phyloP scores from a whole-genome alignment of 2,329 filamentous ascomycete species.

The Scedosporium boydii region DNA sequence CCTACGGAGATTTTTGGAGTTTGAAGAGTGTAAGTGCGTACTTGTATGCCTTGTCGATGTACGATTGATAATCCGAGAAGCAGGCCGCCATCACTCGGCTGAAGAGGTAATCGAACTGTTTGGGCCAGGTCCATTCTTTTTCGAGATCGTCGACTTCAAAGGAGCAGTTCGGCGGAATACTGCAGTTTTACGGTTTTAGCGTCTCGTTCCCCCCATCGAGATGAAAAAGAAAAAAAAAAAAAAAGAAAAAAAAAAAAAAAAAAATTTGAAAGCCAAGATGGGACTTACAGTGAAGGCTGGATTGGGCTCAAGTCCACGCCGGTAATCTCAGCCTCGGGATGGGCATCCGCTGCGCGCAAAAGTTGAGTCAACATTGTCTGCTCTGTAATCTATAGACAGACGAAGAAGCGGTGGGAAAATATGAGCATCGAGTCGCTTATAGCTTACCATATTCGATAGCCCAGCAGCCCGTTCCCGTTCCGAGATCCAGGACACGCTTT shows the following conservation, averaged over 20 bases:
- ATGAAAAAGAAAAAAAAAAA: too few species aligned
- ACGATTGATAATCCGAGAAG: slow-evolving; percentile 18
- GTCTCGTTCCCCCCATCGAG: too few species aligned
- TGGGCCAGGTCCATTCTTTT: slow-evolving; percentile 28
- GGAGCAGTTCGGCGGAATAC: slow-evolving; percentile 37
- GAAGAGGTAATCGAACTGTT: slow-evolving; percentile 31
- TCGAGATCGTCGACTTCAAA: slow-evolving; percentile 36
- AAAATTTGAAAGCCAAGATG: too few species aligned
- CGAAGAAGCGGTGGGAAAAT: not conserved
- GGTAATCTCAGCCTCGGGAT: slow-evolving; percentile 20
- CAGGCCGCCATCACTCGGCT: slow-evolving; percentile 20
- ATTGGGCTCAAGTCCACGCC: slow-evolving; percentile 33
- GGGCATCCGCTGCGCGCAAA: slow-evolving; percentile 12
- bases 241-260: too few species aligned
- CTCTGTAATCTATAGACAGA: not conserved
- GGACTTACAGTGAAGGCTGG: slow-evolving; percentile 23
- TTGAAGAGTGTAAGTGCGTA: not conserved
- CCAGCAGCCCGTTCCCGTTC: slow-evolving; percentile 24
- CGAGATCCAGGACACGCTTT: slow-evolving; percentile 19
- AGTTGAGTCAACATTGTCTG: not conserved
- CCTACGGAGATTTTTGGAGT: not conserved
- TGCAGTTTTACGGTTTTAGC: slow-evolving; percentile 8
- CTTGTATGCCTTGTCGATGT: slow-evolving; percentile 21
- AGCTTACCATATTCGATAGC: slow-evolving; percentile 19
- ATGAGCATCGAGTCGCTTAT: too few species aligned